Conservation (phyloP, 768 basidiomycete species). For the Leucocoprinus leucothites region DNA sequence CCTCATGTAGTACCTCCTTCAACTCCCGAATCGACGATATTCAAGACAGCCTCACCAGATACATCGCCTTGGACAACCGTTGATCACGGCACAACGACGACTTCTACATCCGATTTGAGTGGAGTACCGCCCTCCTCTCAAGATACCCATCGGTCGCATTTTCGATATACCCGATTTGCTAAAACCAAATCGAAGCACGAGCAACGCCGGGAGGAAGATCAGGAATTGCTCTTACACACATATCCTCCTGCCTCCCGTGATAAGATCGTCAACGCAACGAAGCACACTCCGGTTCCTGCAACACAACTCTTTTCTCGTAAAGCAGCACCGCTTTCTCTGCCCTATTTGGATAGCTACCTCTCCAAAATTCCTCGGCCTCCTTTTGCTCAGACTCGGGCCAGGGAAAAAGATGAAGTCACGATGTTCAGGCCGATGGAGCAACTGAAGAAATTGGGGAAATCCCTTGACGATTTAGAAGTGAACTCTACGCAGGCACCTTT, state of each 20-base stretch:
- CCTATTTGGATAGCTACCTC: constrained; percentile 59
- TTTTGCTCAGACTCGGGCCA: constrained; percentile 27
- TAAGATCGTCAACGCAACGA: background rate
- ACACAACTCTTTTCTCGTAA: constrained; percentile 54
- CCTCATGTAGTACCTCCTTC: background rate
- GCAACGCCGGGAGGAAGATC: constrained; percentile 16
- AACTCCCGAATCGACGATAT: background rate
- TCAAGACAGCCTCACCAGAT: background rate
- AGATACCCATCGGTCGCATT: background rate
- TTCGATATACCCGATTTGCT: constrained; percentile 2
- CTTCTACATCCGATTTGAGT: background rate
- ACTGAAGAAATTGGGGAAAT: constrained; percentile 42
- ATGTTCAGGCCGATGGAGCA: constrained; percentile 68
- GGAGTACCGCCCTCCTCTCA: background rate
- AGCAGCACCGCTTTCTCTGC: constrained; percentile 57
- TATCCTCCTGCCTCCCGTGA: constrained; percentile 18
- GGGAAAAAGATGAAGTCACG: background rate
- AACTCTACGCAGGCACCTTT: constrained; percentile 45
- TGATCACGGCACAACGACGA: background rate
- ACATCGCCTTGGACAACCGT: background rate
- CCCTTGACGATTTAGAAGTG: constrained; percentile 57
- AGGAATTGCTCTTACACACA: constrained; percentile 16
- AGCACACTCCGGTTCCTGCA: constrained; percentile 51
- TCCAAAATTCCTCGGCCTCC: constrained; percentile 40
- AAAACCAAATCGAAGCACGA: constrained; percentile 5